These are phyloP conservation scores for Nannochloris sp. DNA, from an alignment of 139 green algal species.

Conservation along the genomic window DNA sequence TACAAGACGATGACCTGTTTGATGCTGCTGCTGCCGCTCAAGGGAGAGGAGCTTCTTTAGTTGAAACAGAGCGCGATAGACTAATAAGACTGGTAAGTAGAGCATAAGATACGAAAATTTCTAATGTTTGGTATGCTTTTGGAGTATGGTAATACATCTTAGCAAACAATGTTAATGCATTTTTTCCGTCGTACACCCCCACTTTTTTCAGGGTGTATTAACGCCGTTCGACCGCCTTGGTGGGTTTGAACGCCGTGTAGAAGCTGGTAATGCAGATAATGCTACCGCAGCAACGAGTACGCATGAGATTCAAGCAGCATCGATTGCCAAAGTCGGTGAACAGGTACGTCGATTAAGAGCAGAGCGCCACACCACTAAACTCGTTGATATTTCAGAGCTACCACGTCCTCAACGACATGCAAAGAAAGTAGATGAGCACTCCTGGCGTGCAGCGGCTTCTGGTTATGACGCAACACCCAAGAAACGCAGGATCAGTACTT, in stretches of 20 bases:
- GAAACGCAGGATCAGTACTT: conserved; percentile 20
- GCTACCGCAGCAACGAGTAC: neutral
- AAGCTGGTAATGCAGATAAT: neutral
- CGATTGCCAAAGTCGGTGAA: conserved; percentile 36
- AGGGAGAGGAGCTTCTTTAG: conserved; percentile 17
- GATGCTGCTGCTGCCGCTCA: neutral
- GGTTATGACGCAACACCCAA: neutral
- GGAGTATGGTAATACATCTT: neutral
- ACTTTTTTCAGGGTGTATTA: conserved; percentile 52
- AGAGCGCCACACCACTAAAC: conserved; percentile 12
- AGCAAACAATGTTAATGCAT: neutral
- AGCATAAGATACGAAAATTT: neutral
- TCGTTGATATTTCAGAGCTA: conserved; percentile 48
- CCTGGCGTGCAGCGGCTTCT: conserved; percentile 28
- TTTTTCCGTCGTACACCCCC: neutral
- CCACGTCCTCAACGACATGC: conserved; percentile 16
- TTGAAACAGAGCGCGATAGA: conserved; percentile 79
- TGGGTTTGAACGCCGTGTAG: conserved; percentile 63
- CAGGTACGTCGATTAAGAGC: conserved; percentile 22
- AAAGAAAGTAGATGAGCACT: conserved; percentile 37
- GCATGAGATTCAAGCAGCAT: neutral
- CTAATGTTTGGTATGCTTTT: neutral
- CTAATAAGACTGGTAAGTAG: conserved; percentile 67
- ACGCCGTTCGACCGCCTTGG: conserved; percentile 79
- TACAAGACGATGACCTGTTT: conserved; percentile 32